Conservation (phyloP, 176 grass and related monocot genomes). For the Sorghum bicolor region DNA sequence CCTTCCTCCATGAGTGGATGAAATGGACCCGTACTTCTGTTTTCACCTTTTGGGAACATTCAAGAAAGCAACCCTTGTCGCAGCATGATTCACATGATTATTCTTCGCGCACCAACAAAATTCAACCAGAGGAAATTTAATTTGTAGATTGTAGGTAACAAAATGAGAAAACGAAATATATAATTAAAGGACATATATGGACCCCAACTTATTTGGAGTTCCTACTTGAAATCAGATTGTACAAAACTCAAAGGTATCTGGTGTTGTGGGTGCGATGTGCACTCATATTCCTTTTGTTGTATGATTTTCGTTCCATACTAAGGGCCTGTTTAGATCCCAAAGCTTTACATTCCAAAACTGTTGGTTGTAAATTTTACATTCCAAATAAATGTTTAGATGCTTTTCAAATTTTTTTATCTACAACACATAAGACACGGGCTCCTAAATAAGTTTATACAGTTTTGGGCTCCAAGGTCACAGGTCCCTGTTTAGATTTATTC, state of each 20-base stretch:
- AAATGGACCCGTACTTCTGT: slow-evolving; percentile 29
- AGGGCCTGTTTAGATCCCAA: too few relatives aligned
- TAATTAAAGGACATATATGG: not conserved
- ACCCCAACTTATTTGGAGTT: not conserved
- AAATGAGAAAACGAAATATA: not conserved
- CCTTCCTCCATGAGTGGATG: slow-evolving; percentile 47
- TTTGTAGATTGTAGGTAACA: not conserved
- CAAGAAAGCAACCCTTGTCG: slow-evolving; percentile 25
- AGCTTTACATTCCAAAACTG: too few relatives aligned
- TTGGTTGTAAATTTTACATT: too few relatives aligned
- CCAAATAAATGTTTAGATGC: too few relatives aligned
- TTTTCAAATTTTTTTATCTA: too few relatives aligned
- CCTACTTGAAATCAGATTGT: not conserved
- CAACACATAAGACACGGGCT: too few relatives aligned
- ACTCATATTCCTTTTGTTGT: not conserved
- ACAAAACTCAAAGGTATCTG: not conserved
- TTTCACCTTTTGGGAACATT: slow-evolving; percentile 35
- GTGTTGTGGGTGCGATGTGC: not conserved
- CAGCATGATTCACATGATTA: slow-evolving; percentile 22
- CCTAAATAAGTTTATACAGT: too few relatives aligned
- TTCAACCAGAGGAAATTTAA: not conserved
- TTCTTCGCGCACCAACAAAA: not conserved
- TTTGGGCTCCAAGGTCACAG: too few relatives aligned
- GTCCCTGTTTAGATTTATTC: too few relatives aligned
- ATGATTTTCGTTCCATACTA: too few relatives aligned